These are phyloP conservation scores for Sporothrix pseudoabietina DNA, from an alignment of 2,329 filamentous ascomycete species.

Conservation along the genomic window DNA sequence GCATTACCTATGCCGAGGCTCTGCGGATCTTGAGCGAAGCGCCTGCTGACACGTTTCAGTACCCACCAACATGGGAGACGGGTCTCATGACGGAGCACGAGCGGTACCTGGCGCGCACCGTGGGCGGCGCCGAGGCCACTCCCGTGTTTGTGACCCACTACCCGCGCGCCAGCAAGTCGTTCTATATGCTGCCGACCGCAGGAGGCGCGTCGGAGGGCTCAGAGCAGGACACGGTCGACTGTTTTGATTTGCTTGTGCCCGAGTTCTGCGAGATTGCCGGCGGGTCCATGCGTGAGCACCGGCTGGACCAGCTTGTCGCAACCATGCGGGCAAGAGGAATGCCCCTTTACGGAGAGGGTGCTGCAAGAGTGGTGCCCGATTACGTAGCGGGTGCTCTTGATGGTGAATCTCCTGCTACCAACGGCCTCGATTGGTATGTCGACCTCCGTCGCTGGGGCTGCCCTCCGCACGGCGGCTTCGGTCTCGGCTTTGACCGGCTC, in stretches of 20 bases:
- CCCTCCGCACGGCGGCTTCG: conserved; percentile 88
- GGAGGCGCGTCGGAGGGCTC: neutral
- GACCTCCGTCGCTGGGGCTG: conserved; percentile 90
- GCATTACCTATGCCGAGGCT: conserved; percentile 80
- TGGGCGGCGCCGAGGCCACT: conserved; percentile 49
- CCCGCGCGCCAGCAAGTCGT: conserved; percentile 85
- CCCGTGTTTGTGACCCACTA: conserved; percentile 95
- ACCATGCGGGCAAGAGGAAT: conserved; percentile 30
- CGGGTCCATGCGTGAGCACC: conserved; percentile 86
- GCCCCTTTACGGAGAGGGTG: neutral
- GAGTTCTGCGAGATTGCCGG: conserved; percentile 85
- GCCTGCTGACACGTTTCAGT: conserved; percentile 59
- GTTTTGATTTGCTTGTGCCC: conserved; percentile 86
- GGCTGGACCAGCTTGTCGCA: conserved; percentile 27
- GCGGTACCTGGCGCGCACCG: conserved; percentile 71
- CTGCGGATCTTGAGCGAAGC: conserved; percentile 67
- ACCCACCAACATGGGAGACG: conserved; percentile 67
- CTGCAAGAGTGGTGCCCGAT: no score
- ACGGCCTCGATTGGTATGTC: conserved; percentile 75
- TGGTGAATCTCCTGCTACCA: conserved; percentile 13
- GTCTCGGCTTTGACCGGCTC: conserved; percentile 84
- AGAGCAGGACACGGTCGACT: conserved; percentile 67
- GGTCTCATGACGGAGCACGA: conserved; percentile 92
- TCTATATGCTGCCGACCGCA: conserved; percentile 62
- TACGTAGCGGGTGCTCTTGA: neutral